Evolutionary conservation across 2,329 filamentous ascomycete genomes (phyloP).

Genomic region (Fusarium tuaranense): DNA sequence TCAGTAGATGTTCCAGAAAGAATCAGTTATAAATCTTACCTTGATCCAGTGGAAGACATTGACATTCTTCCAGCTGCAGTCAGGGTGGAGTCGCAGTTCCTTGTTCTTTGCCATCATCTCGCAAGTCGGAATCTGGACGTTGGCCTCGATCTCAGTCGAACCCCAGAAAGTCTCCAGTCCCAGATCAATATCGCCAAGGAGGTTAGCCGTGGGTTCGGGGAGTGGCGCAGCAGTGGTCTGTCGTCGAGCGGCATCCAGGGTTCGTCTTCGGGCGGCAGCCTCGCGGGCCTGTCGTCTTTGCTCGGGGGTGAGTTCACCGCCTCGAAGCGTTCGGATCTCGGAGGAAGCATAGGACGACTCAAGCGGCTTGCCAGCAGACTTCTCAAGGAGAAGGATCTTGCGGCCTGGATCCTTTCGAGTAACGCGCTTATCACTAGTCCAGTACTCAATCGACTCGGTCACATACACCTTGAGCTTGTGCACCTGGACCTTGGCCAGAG

Average conservation of each 20-base stretch:
- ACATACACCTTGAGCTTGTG: constrained; percentile 93
- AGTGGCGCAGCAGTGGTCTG: constrained; percentile 55
- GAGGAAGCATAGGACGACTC: constrained; percentile 80
- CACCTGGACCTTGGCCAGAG: constrained; percentile 91
- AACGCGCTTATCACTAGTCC: constrained; percentile 85
- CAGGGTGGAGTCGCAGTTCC: constrained; percentile 77
- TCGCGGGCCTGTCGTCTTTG: constrained; percentile 62
- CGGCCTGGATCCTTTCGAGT: constrained; percentile 86
- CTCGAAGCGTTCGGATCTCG: constrained; percentile 80
- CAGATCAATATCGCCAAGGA: constrained; percentile 83
- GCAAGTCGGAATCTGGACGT: constrained; percentile 90
- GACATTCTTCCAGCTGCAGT: constrained; percentile 93
- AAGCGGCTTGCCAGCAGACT: constrained; percentile 82
- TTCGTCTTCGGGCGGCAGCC: constrained; percentile 62
- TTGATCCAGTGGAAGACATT: constrained; percentile 98
- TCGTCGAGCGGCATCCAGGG: constrained; percentile 62
- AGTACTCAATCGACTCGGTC: constrained; percentile 92
- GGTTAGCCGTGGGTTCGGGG: constrained; percentile 71
- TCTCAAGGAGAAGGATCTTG: constrained; percentile 90
- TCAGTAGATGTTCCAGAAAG: constrained; percentile 21
- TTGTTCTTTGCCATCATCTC: constrained; percentile 84
- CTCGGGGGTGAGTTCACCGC: constrained; percentile 76
- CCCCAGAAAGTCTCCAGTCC: constrained; percentile 80
- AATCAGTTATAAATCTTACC: constrained; percentile 60
- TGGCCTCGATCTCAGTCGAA: constrained; percentile 94